These are phyloP conservation scores for Aspergillus latus DNA, from an alignment of 2,329 filamentous ascomycete species.

Conservation along the genomic window DNA sequence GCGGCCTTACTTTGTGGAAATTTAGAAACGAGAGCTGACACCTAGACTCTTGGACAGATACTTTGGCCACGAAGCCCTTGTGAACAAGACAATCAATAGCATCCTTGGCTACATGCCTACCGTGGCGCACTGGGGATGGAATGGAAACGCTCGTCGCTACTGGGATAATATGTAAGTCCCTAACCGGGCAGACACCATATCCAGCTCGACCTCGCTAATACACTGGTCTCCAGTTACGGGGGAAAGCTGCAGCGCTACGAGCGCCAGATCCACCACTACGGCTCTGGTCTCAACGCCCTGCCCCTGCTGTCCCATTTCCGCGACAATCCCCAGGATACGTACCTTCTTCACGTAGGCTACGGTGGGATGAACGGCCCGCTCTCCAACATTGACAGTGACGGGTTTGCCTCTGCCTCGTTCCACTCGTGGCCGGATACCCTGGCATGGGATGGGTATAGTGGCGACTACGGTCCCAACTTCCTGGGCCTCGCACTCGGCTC, in stretches of 20 bases:
- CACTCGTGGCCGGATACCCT: slow-evolving; percentile 59
- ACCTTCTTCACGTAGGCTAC: slow-evolving; percentile 56
- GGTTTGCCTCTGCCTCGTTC: slow-evolving; percentile 57
- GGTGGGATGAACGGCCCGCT: slow-evolving; percentile 55
- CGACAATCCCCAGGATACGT: slow-evolving; percentile 46
- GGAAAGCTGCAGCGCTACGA: slow-evolving; percentile 46
- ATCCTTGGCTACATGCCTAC: slow-evolving; percentile 59
- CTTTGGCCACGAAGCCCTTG: slow-evolving; percentile 51
- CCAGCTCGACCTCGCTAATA: too few species aligned
- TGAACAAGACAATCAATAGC: slow-evolving; percentile 54
- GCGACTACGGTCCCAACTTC: slow-evolving; percentile 59
- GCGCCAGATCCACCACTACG: slow-evolving; percentile 61
- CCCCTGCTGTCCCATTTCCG: slow-evolving; percentile 56
- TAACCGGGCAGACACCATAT: too few species aligned
- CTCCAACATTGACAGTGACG: slow-evolving; percentile 56
- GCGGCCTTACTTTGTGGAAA: too few species aligned
- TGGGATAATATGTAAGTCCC: slow-evolving; percentile 54
- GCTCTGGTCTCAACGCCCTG: slow-evolving; percentile 58
- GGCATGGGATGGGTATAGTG: slow-evolving; percentile 57
- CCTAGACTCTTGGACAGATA: slow-evolving; percentile 34
- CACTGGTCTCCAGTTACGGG: slow-evolving; percentile 32
- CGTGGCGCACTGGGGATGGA: slow-evolving; percentile 62
- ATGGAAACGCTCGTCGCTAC: slow-evolving; percentile 61
- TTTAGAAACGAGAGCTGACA: too few species aligned
- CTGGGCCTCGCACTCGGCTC: slow-evolving; percentile 53